Base-by-base conservation (phyloP, 129 eudicot species). In the Dittrichia graveolens region DNA sequence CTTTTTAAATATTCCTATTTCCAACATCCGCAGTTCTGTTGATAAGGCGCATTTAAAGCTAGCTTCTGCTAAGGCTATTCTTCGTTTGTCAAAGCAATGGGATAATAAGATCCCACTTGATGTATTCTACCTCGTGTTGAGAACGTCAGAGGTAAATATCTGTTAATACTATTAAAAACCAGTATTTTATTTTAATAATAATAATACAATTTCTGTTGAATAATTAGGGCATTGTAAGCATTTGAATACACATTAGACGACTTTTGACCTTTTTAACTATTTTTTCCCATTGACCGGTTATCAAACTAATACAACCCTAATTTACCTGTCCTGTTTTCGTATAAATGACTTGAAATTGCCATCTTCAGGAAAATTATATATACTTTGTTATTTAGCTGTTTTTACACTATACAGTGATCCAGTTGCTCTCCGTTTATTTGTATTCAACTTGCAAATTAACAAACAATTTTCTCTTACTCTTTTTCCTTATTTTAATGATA, bases 11-110 rank as follows among this genome's bases (percentile, higher is more conserved):
- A 34, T 18, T 48, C 19, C n/a, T 75, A 59, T 59, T 41, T 62
- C 67, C 67, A 45, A 38, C 37, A 67, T 66, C 77, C 80, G 8
- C 88, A 94, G 99, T 80, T 83, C 73, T 45, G 84, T 90, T 50
- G 91, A 86, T 81, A 90, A 75, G 79, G 97, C 96, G 19, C 97
- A 94, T 76, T 48, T 94, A 76, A 94, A 80, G 87, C 87, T 94
- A 75, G 96, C 94, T 72, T 83, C 97, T 67, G 99, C 99, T 4
- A 94, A 94, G 77, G 87, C 97, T 75, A 73, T 94, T 82, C 96
- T 94, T 77, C 97, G 99, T 71, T 74, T 94, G n/a, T 90, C 97
- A 68, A 94, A 80, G 79, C 82, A 83, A 56, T 94, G 99, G 99
- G 99, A 94, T 47, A 85, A 86, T 40, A 81, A 84, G 54, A 84